Percentiles rank a stretch among this genome's conserved stretches.
phyloP scores from a whole-genome alignment of 345 rosid genomes.

The Dipteronia sinensis region DNA sequence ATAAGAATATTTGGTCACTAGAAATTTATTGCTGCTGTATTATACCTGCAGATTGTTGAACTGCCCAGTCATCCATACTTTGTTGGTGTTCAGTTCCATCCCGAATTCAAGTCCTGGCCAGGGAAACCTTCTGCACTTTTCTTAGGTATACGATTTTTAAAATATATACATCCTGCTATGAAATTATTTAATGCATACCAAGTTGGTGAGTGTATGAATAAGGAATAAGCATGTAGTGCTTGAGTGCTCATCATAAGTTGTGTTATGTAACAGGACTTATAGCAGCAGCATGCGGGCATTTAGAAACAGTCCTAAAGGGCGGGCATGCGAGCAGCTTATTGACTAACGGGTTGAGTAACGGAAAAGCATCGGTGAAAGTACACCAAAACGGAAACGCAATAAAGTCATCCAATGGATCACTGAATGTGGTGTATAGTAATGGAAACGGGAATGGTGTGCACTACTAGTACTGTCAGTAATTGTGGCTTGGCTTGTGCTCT shows the following conservation, averaged over 20 bases:
- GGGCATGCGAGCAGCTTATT: slow-evolving; percentile 34
- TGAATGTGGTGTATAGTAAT: slow-evolving; percentile 54
- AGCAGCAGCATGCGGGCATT: slow-evolving; percentile 67
- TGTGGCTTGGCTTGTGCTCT: not conserved
- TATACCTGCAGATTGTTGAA: slow-evolving; percentile 54
- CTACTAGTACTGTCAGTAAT: slow-evolving; percentile 26
- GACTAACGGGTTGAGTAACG: slow-evolving; percentile 47
- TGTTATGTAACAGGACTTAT: slow-evolving; percentile 53
- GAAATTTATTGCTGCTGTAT: slow-evolving; percentile 14
- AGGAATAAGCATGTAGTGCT: not conserved
- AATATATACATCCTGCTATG: not conserved
- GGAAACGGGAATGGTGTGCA: slow-evolving; percentile 66
- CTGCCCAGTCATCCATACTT: slow-evolving; percentile 63
- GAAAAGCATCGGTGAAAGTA: slow-evolving; percentile 36
- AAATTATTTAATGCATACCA: not conserved
- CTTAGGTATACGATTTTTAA: no score
- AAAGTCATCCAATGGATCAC: slow-evolving; percentile 38
- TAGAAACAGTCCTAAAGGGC: slow-evolving; percentile 45
- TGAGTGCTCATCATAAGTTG: not conserved
- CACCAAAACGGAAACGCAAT: slow-evolving; percentile 47
- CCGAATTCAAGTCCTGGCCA: slow-evolving; percentile 95
- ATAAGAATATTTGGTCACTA: slow-evolving; percentile 1
- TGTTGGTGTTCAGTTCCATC: slow-evolving; percentile 89
- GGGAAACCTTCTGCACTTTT: slow-evolving; percentile 91
- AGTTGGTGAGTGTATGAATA: not conserved